These are phyloP conservation scores for Diaporthe sp. DNA, from an alignment of 2,329 filamentous ascomycete species.

Conservation along the genomic window DNA sequence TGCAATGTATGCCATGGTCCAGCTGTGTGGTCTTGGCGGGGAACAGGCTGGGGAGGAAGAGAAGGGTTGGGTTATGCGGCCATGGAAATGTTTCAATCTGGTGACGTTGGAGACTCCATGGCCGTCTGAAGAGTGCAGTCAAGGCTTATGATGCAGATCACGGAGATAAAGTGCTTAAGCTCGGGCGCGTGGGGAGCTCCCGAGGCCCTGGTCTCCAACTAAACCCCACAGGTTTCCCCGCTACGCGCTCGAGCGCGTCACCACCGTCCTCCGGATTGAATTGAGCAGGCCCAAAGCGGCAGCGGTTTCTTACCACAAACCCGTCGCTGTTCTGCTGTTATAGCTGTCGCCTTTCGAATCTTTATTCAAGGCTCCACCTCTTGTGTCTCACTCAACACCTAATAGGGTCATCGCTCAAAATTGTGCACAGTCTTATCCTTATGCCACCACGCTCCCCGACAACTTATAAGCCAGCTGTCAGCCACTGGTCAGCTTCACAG, in stretches of 20 bases:
- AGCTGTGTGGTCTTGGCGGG: conserved; percentile 5
- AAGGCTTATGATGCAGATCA: conserved; percentile 31
- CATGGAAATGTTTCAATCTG: conserved; percentile 15
- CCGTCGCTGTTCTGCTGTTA: neutral
- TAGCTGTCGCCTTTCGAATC: neutral
- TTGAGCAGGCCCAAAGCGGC: neutral
- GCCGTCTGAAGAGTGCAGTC: conserved; percentile 9
- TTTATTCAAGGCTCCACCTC: neutral
- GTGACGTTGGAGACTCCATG: conserved; percentile 34
- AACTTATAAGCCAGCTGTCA: conserved; percentile 4
- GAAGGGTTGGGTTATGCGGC: neutral
- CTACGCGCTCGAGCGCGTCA: conserved; percentile 20
- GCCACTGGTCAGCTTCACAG: conserved; percentile 3
- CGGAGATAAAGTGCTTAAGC: conserved; percentile 34
- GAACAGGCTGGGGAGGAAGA: neutral
- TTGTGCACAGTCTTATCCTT: too few species aligned
- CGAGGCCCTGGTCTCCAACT: neutral
- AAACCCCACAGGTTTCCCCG: conserved; percentile 17
- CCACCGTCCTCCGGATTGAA: neutral
- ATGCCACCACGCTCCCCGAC: too few species aligned
- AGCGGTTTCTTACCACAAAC: neutral
- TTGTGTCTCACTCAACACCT: neutral
- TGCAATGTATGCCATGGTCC: conserved; percentile 89
- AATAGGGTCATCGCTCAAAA: neutral
- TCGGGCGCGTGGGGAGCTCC: conserved; percentile 18